Conservation (phyloP, 768 basidiomycete genomes). For the Sistotremastrum suecicum region DNA sequence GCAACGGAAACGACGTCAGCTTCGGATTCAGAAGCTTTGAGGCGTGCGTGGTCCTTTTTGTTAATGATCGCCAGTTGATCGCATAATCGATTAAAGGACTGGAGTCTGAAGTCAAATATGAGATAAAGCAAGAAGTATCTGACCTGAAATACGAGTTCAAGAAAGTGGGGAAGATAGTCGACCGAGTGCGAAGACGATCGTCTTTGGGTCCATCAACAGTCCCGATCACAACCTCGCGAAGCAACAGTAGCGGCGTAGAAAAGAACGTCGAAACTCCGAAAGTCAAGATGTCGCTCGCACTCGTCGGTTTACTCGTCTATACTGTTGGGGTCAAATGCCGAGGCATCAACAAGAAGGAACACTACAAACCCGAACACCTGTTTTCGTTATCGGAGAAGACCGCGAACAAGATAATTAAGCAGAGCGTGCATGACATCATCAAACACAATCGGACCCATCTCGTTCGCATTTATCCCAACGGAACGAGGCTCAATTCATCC, state of each 20-base stretch:
- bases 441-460: constrained; percentile 78
- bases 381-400: constrained; percentile 86
- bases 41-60: constrained; percentile 3
- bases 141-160: constrained; percentile 27
- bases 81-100: not conserved
- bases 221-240: not conserved
- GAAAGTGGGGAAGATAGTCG: constrained; percentile 12
- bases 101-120: constrained; percentile 9
- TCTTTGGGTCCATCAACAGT: not conserved
- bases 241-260: not conserved
- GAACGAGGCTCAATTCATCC: constrained; percentile 61
- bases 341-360: constrained; percentile 75
- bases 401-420: constrained; percentile 62
- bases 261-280: constrained; percentile 19
- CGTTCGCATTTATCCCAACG: constrained; percentile 78
- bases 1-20: constrained; percentile 22
- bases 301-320: constrained; percentile 74
- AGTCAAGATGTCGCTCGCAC: constrained; percentile 56
- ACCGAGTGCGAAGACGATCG: constrained; percentile 2
- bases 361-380: constrained; percentile 77
- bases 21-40: constrained; percentile 18
- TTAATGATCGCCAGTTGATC: not conserved
- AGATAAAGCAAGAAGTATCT: constrained; percentile 11
- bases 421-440: constrained; percentile 55
- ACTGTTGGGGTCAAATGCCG: constrained; percentile 92